Evolutionary conservation across 345 rosid species (phyloP), one percentile per base, ranked within the genome.

Genomic region (Linum lewisii): DNA sequence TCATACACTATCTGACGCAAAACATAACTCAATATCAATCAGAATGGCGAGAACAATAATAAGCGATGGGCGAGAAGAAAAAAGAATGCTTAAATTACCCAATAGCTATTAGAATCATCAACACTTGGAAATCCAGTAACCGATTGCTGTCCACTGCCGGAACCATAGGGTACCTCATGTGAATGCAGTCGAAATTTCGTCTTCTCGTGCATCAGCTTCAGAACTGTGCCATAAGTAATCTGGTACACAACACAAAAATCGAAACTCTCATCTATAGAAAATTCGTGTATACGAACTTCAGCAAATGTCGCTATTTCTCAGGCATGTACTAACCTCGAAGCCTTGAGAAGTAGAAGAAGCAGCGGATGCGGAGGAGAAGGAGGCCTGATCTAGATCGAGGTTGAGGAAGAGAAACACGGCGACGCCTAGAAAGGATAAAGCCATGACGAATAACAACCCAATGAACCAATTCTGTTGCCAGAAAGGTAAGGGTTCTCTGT

Each of bases 121-220:
- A 86, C 93, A 6, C 69, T 77, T 8, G 96, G 87, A 68, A 82
- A 94, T 38, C 93, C 87, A 11, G 99, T 94, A 21, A 94, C 99
- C 1, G 99, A 94, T 70, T 94, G 99, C 77, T 94, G 99, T 45
- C 99, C 99, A 67, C 97, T 90, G 18, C 99, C 99, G 24, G 99
- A 90, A 29, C 99, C 99, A 23, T 90, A 94, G 0, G 99, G 99
- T 62, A 94, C 99, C 51, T 94, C 99, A 38, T 94, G 99, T 10
- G 99, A 94, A 75, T 94, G 99, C 23, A 94, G 66, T 67, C 99
- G 66, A 55, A 71, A 78, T 58, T 74, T 94, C 1, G 99, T 90
- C 76, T 66, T 83, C 79, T 94, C 99, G 42, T 94, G 99, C 95
- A 83, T 84, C 75, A 90, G 69, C 86, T 94, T 94, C 11, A 94